Percentiles rank a stretch among this genome's conserved stretches.
phyloP scores from a whole-genome alignment of 768 basidiomycete genomes.

The Dentipellis fragilis region DNA sequence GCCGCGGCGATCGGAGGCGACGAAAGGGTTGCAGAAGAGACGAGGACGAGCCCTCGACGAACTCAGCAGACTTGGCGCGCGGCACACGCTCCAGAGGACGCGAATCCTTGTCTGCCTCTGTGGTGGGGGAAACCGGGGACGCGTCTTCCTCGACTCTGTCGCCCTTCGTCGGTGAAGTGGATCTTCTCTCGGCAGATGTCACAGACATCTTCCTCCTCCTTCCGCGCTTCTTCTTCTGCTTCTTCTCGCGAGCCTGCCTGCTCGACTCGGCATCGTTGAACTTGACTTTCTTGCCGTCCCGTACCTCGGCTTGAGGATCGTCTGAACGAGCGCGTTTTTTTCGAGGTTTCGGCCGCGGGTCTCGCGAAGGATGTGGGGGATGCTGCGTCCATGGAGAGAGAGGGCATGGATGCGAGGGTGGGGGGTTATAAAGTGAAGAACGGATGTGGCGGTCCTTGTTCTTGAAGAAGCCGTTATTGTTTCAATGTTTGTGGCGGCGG shows the following conservation, averaged over 20 bases:
- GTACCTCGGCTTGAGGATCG: background rate
- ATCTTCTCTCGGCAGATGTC: slow-evolving; percentile 1
- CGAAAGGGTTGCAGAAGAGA: background rate
- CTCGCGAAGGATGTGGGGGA: background rate
- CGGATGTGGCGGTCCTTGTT: background rate
- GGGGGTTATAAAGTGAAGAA: background rate
- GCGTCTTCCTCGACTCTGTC: too few relatives aligned
- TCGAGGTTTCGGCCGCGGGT: background rate
- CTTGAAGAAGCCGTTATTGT: background rate
- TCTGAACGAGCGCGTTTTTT: background rate
- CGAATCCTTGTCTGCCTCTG: too few relatives aligned
- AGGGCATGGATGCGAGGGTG: background rate
- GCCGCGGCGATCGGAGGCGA: background rate
- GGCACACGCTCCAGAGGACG: background rate
- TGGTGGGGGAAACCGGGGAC: too few relatives aligned
- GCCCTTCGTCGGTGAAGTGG: background rate
- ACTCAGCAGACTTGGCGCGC: background rate
- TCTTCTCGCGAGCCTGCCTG: slow-evolving; percentile 5
- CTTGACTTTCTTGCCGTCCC: background rate
- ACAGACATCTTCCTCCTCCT: slow-evolving; percentile 19
- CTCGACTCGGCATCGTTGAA: background rate
- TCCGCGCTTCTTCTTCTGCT: slow-evolving; percentile 19
- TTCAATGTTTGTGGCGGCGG: background rate
- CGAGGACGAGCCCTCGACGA: slow-evolving; percentile 2
- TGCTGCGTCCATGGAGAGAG: background rate